Conservation (phyloP, 495 filamentous ascomycete species). For the Penicillium soppii region DNA sequence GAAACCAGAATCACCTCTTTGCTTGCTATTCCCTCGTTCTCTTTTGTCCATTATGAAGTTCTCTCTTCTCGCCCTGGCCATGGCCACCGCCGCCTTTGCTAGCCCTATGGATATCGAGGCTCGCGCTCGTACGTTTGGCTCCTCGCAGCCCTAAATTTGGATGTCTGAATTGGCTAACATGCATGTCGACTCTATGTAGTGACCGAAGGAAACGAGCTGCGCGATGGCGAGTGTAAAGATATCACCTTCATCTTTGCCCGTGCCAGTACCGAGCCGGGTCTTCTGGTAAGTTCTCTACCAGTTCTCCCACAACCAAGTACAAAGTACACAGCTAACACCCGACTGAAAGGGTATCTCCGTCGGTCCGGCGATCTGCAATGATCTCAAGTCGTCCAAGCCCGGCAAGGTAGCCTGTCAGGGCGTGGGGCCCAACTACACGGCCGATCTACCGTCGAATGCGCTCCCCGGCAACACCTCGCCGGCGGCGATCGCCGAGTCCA, state of each 20-base stretch:
- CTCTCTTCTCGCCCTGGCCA: constrained; percentile 4
- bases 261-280: constrained; percentile 39
- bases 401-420: constrained; percentile 38
- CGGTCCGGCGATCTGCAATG: constrained; percentile 41
- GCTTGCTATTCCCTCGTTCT: neutral
- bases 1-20: neutral
- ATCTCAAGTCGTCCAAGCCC: constrained; percentile 23
- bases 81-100: constrained; percentile 11
- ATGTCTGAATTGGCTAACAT: neutral
- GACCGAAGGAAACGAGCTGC: constrained; percentile 42
- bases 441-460: constrained; percentile 24
- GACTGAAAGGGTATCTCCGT: constrained; percentile 34
- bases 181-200: neutral
- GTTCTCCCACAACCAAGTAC: neutral
- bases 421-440: constrained; percentile 34
- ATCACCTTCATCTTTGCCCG: constrained; percentile 56
- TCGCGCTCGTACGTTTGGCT: constrained; percentile 10
- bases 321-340: neutral
- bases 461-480: constrained; percentile 30
- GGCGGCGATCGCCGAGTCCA: constrained; percentile 41
- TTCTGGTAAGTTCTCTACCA: constrained; percentile 8
- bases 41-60: constrained; percentile 5
- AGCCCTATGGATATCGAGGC: constrained; percentile 14
- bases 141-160: neutral
- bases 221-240: constrained; percentile 40